Evolutionary conservation across 768 basidiomycete species (phyloP), one percentile per base, ranked within the genome.

Genomic region (Hygrocybe coccinea): DNA sequence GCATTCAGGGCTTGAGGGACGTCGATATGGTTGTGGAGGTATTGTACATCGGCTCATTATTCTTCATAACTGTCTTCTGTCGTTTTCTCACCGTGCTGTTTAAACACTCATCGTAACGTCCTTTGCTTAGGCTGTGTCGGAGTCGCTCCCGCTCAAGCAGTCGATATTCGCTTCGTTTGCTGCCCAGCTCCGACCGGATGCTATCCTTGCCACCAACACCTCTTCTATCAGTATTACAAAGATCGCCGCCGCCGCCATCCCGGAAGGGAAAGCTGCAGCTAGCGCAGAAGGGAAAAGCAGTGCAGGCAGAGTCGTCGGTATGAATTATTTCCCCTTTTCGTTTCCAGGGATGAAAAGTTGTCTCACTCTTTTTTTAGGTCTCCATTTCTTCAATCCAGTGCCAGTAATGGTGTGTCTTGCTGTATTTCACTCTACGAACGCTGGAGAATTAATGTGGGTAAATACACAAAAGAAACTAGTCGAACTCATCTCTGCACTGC

Each of bases 331-430:
- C n/a, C 37, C 25, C 9, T 24, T 46, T 24, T n/a, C n/a, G n/a
- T n/a, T n/a, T n/a, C n/a, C n/a, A n/a, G n/a, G n/a, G n/a, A n/a
- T n/a, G n/a, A n/a, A n/a, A n/a, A n/a, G n/a, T n/a, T 38, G 10
- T 51, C 46, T 51, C 50, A 46, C 34, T 38, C 36, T 17, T 43
- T 37, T 17, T 41, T 24, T 39, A 92, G 91, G 86, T 11, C 74
- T 95, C 39, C 93, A 95, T 68, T 97, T 94, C 76, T 95, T 97
- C 76, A 95, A 97, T 65, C 95, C 95, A 3, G 95, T 97, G 3
- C 95, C 95, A 2, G 89, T 95, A 33, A 97, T 97, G 94, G 90
- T 91, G 65, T 50, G 81, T 60, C 46, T 11, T 15, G 35, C 41
- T 1, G 21, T 10, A 38, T 59, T 56, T 34, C 56, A 38, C 14